Percentiles rank a stretch among this genome's conserved stretches.
These are phyloP conservation scores for Cenchrus fungigraminus DNA, from an alignment of 176 grass and related monocot species.

Conservation along the genomic window DNA sequence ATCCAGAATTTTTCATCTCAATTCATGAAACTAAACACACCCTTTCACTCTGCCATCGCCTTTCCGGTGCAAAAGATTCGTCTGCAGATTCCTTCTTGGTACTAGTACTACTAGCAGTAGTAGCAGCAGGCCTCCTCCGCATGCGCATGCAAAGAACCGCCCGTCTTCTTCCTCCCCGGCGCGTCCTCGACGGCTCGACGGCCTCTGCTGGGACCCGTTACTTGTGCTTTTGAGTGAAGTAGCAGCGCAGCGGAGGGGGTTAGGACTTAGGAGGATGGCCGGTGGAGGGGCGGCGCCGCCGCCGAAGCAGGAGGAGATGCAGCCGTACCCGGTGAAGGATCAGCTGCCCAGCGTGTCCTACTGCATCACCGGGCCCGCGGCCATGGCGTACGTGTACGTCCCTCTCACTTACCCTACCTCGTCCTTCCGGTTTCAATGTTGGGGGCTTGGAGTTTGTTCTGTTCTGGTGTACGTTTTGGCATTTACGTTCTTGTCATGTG, in stretches of 20 bases:
- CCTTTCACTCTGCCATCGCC: not conserved
- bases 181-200: conserved; percentile 8
- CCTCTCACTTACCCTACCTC: not conserved
- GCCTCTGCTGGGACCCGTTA: not conserved
- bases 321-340: conserved; percentile 73
- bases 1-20: too few species aligned
- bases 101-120: not conserved
- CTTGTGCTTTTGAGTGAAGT: not conserved
- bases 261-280: conserved; percentile 35
- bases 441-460: not conserved
- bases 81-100: conserved; percentile 20
- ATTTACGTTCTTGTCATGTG: conserved; percentile 5
- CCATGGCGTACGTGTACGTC: conserved; percentile 68
- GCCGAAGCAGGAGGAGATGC: conserved; percentile 84
- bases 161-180: not conserved
- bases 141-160: conserved; percentile 44
- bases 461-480: not conserved
- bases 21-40: too few species aligned
- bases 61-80: conserved; percentile 46
- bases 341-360: conserved; percentile 75
- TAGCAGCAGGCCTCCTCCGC: conserved; percentile 2
- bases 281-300: conserved; percentile 69
- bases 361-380: conserved; percentile 82
- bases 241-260: not conserved
- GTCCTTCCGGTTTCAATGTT: not conserved